Evolutionary conservation across 2,329 filamentous ascomycete species (phyloP), one percentile per base, ranked within the genome.

Genomic region (Trematosphaeria pertusa): DNA sequence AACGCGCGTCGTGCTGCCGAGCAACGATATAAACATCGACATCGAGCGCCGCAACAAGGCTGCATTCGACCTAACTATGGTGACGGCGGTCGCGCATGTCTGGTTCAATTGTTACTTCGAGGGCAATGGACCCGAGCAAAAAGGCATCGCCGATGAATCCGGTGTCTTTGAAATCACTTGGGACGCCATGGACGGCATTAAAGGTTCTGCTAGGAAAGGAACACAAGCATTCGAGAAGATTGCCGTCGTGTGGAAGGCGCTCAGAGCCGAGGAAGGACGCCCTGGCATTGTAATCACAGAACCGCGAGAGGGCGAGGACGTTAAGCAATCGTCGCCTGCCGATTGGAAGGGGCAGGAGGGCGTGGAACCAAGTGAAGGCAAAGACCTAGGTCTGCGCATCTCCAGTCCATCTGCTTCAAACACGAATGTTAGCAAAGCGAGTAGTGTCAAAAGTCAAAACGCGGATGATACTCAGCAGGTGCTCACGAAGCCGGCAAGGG

Each of bases 31-130:
- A 58, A 96, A 96, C 69, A 88, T 97, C 56, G 87, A 91, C 38
- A 85, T 97, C 18, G 92, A 97, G 73, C 84, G 91, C 6, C 85
- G 92, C 26, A 96, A 91, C 72, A 88, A 87, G 62, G 85, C 88
- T 1, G 82, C 83, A 4, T 89, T 88, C 61, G 81, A 81, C 5
- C 88, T 91, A 1, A 91, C 90, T 0, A 90, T 97, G 86, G 91
- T 97, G 3, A 96, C 93, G 0, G 87, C 92, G 0, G 87, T 97
- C 8, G 92, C 92, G 0, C 93, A 97, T 64, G 89, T 96, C 12
- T 99, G 94, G 94, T 96, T 97, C 78, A 99, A 99, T 65, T 79
- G 86, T 1, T 97, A 86, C 72, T 97, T 97, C 62, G 94, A 97
- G 73, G 91, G 92, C 34, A 77, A 83, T 15, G 88, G 88, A 0